Conservation (phyloP, 2,329 filamentous ascomycete genomes). For the Teratosphaeria epicoccoides region DNA sequence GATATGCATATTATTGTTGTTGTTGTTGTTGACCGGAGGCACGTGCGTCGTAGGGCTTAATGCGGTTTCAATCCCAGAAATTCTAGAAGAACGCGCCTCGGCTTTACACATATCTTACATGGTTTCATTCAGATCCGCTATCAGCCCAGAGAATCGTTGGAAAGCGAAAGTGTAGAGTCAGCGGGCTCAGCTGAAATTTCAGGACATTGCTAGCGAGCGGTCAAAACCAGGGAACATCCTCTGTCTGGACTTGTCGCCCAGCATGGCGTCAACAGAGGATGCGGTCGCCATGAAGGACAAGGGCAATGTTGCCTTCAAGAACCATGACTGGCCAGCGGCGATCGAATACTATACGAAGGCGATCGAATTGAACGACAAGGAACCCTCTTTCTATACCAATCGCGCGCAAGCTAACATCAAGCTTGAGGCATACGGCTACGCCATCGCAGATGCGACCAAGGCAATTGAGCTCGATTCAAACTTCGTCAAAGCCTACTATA, state of each 20-base stretch:
- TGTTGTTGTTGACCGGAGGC: not conserved
- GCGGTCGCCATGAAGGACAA: constrained; percentile 81
- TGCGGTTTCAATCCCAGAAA: not conserved
- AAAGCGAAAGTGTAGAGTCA: not conserved
- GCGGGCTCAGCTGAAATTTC: not conserved
- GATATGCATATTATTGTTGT: not conserved
- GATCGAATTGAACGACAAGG: constrained; percentile 70
- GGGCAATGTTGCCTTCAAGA: constrained; percentile 84
- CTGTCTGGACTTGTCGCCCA: constrained; percentile 4
- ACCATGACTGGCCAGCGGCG: constrained; percentile 75
- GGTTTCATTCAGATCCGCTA: too few relatives aligned
- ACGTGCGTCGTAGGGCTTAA: not conserved
- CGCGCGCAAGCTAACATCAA: constrained; percentile 94
- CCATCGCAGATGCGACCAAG: constrained; percentile 79
- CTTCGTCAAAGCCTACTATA: constrained; percentile 93
- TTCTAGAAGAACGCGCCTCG: not conserved
- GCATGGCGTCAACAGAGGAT: constrained; percentile 34
- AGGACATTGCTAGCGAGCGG: not conserved
- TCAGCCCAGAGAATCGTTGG: too few relatives aligned
- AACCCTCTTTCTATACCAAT: constrained; percentile 89
- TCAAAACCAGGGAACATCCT: not conserved
- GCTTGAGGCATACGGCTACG: constrained; percentile 87
- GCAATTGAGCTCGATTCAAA: constrained; percentile 80
- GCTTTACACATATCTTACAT: too few relatives aligned
- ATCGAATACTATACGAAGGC: constrained; percentile 69